phyloP scores from a whole-genome alignment of 805 yeast species.

The Candida schatavii region DNA sequence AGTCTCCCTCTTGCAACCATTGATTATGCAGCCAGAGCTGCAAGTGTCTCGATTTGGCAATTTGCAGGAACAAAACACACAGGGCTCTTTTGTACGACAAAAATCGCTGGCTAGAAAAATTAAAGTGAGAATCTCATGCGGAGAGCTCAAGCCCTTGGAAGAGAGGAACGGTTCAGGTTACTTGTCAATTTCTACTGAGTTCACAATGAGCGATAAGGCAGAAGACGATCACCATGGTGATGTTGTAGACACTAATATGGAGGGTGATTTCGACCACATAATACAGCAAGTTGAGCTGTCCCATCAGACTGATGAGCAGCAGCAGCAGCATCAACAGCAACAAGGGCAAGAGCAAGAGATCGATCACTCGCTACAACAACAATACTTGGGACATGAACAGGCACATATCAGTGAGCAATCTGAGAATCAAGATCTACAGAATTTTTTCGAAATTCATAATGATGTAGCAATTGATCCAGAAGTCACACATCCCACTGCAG shows the following conservation, averaged over 20 bases:
- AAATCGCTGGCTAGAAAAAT: neutral
- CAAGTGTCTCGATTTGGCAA: neutral
- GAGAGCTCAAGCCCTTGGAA: too few species aligned
- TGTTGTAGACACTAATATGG: neutral
- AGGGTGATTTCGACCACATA: neutral
- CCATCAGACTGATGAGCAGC: neutral
- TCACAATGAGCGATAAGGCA: neutral
- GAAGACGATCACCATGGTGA: neutral
- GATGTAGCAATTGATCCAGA: neutral
- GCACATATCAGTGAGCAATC: neutral
- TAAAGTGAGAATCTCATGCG: neutral
- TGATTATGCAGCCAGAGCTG: too few species aligned
- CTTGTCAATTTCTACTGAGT: too few species aligned
- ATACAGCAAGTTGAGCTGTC: neutral
- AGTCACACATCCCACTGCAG: neutral
- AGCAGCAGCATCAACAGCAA: slow-evolving; percentile 1
- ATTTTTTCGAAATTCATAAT: neutral
- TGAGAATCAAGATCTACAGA: neutral
- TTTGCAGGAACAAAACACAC: neutral
- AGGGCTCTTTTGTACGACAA: neutral
- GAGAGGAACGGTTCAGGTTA: too few species aligned
- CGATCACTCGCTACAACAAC: neutral
- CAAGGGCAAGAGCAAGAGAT: neutral
- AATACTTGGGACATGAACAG: too few species aligned
- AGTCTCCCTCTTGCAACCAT: too few species aligned